phyloP scores from a whole-genome alignment of 768 basidiomycete species.

The Termitomyces sp. region DNA sequence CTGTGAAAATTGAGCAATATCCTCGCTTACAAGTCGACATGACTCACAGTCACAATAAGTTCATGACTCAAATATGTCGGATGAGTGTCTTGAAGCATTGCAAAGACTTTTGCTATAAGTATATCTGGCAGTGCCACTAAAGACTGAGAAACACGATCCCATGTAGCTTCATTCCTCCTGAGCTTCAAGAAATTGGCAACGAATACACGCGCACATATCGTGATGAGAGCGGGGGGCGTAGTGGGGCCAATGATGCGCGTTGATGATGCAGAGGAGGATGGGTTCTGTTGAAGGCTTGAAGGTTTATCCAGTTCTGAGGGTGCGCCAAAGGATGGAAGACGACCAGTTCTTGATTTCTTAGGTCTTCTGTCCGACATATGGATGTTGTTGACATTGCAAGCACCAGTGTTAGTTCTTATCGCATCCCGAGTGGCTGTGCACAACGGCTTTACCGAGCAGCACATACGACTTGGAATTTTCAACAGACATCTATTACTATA shows the following conservation, averaged over 20 bases:
- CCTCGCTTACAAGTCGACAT: background rate
- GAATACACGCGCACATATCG: conserved; percentile 50
- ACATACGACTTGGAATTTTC: too few species aligned
- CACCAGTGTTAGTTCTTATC: background rate
- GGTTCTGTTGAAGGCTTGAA: conserved; percentile 27
- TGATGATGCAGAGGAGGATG: conserved; percentile 52
- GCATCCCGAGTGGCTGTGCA: conserved; percentile 3
- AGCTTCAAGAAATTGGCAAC: conserved; percentile 40
- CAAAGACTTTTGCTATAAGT: conserved; percentile 47
- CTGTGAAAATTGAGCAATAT: conserved; percentile 25
- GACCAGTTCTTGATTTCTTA: conserved; percentile 12
- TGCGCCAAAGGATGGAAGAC: conserved; percentile 33
- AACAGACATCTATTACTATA: too few species aligned
- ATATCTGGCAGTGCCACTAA: conserved; percentile 50
- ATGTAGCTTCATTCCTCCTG: conserved; percentile 31
- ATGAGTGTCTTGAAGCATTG: conserved; percentile 43
- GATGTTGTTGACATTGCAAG: background rate
- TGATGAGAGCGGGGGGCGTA: conserved; percentile 41
- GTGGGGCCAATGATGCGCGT: conserved; percentile 32
- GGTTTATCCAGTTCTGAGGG: conserved; percentile 42
- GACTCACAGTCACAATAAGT: conserved; percentile 51
- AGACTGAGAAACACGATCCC: conserved; percentile 36
- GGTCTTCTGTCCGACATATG: conserved; percentile 7
- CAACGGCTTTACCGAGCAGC: too few species aligned
- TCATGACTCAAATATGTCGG: conserved; percentile 51